Conservation (phyloP, 257 asterid species). For the Nicotiana otophora region DNA sequence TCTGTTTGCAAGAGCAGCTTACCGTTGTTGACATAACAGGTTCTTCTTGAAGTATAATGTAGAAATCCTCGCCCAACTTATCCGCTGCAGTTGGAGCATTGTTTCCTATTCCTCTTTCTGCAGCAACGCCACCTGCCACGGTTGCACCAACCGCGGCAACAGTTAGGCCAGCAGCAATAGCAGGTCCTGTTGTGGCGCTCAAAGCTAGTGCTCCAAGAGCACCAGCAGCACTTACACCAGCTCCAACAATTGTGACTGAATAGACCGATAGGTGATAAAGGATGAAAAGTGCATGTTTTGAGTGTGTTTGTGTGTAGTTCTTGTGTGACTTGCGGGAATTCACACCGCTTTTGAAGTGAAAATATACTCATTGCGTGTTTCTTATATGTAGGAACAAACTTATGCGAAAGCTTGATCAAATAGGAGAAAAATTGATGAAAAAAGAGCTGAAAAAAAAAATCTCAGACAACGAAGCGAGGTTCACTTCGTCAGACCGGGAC, state of each 20-base stretch:
- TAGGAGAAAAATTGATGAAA: too few species aligned
- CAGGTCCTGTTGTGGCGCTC: constrained; percentile 53
- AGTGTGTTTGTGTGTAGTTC: too few species aligned
- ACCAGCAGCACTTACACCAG: constrained; percentile 65
- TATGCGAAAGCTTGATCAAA: too few species aligned
- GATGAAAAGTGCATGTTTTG: too few species aligned
- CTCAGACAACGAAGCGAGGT: too few species aligned
- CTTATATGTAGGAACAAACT: too few species aligned
- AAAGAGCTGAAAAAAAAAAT: too few species aligned
- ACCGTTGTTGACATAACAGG: constrained; percentile 75
- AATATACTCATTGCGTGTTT: too few species aligned
- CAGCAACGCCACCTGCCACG: constrained; percentile 62
- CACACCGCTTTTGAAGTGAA: too few species aligned
- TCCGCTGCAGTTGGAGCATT: constrained; percentile 57
- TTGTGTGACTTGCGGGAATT: too few species aligned
- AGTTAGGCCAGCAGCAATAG: constrained; percentile 56
- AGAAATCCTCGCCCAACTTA: constrained; percentile 67
- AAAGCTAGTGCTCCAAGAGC: constrained; percentile 68
- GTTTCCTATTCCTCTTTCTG: constrained; percentile 52
- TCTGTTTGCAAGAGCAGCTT: constrained; percentile 4
- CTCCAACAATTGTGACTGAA: constrained; percentile 64
- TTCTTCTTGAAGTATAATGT: constrained; percentile 73
- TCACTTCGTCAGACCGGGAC: too few species aligned
- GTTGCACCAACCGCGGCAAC: constrained; percentile 83
- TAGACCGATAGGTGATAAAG: constrained; percentile 33